These are phyloP conservation scores for Epichloe baconii DNA, from an alignment of 2,329 filamentous ascomycete species.

Conservation along the genomic window DNA sequence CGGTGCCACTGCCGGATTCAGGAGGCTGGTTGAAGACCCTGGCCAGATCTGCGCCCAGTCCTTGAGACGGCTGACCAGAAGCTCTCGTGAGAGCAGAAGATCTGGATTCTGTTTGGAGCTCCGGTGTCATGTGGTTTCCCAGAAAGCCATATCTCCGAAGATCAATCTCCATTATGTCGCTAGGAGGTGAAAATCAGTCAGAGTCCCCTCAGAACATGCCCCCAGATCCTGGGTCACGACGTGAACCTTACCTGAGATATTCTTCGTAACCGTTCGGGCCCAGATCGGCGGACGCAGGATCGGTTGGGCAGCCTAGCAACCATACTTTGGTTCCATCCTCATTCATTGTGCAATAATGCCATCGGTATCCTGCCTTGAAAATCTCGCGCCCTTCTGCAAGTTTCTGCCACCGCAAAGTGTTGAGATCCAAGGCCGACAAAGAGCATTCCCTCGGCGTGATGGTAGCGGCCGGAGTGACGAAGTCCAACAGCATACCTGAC, in stretches of 20 bases:
- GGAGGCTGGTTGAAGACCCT: conserved; percentile 77
- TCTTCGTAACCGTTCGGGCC: conserved; percentile 68
- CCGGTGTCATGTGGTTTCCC: conserved; percentile 57
- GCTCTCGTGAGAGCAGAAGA: conserved; percentile 34
- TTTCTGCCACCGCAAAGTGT: conserved; percentile 83
- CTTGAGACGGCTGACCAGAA: conserved; percentile 44
- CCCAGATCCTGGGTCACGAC: neutral
- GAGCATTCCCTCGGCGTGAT: conserved; percentile 82
- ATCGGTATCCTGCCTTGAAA: conserved; percentile 82
- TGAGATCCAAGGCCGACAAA: conserved; percentile 76
- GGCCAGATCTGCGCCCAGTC: conserved; percentile 73
- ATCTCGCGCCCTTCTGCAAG: conserved; percentile 89
- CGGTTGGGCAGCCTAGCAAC: conserved; percentile 83
- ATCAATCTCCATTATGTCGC: conserved; percentile 89
- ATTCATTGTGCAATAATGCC: conserved; percentile 97
- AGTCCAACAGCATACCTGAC: conserved; percentile 82
- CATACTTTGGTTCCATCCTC: conserved; percentile 92
- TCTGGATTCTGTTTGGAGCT: conserved; percentile 36
- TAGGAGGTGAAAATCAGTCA: conserved; percentile 8
- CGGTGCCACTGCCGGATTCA: conserved; percentile 72
- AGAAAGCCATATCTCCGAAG: conserved; percentile 82
- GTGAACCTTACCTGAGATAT: conserved; percentile 49
- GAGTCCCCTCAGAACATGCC: neutral
- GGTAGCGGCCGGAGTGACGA: conserved; percentile 82
- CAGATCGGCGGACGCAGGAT: conserved; percentile 50